Evolutionary conservation across 225 moss, liverwort and hornwort species (phyloP), one percentile per base, ranked within the genome.

Genomic region (Pseudoscleropodium purum): DNA sequence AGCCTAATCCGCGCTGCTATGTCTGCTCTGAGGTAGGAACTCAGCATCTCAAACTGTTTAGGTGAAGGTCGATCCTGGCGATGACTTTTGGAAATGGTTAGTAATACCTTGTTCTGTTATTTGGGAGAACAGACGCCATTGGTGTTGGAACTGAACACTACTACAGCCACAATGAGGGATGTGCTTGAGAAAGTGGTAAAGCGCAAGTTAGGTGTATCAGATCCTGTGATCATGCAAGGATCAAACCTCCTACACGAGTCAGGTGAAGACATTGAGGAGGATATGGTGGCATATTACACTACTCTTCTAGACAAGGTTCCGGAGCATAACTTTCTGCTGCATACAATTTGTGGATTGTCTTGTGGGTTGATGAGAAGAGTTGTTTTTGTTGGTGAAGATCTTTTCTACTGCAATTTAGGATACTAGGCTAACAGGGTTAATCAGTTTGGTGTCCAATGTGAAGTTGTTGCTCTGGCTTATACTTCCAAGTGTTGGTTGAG

Each of bases 221-320:
- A 91, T 89, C 97, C 99, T 73, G 96, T 97, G 10, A 95, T 99
- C 83, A 99, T 99, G 97, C 93, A 96, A 84, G 97, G 96, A 36
- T 83, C 94, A 73, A 92, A 84, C 83, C 94, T 99, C 82, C 93
- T 99, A 43, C 96, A 96, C 81, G 99, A 99, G 90, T 95, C 97
- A 39, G 99, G 99, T 65, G 96, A 95, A 91, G 99, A 99, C 87
- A 94, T 99, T 87, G 99, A 99, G 90, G 90, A 96, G 84, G 97
- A 97, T 79, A 95, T 96, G 94, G 96, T 94, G 89, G 94, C 91
- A 31, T 91, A 93, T 43, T 99, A 95, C 89, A 89, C 86, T 72
- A 87, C 92, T 88, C 96, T 96, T 87, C 88, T 99, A 82, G 97
- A 99, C 92, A 97, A 95, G 97, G 97, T 98, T 83, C 37, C 54